Base-by-base conservation (phyloP, 768 basidiomycete species). In the Hortiboletus campestris region DNA sequence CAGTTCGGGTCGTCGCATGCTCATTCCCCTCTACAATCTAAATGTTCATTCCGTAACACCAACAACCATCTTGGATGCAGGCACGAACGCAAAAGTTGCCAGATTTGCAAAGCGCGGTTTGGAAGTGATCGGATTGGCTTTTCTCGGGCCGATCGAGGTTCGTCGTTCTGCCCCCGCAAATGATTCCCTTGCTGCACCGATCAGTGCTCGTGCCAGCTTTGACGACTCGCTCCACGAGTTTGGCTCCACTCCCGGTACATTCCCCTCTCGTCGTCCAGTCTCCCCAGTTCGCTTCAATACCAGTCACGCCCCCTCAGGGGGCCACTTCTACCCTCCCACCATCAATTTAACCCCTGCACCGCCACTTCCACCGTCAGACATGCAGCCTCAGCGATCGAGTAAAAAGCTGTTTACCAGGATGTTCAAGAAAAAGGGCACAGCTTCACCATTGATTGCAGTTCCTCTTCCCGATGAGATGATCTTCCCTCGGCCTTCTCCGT, bases 1-100 rank as follows among this genome's bases (percentile, higher is more conserved):
- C n/a, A 59, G 75, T 11, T 74, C 76, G 12, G 76, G 76, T 29
- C 78, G 88, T n/a, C 80, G 89, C 55, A 84, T 81, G 68, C 93
- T 94, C 66, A 85, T 93, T 53, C 91, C 92, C 0, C 75, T 94
- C 3, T 92, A 93, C 72, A 93, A 93, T 65, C 80, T 95, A 20
- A 86, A 88, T 55, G 91, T 91, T 1, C 92, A 95, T 69, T 88
- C 91, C 58, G 88, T 94, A 47, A 79, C 92, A 79, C 85, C 90
- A 13, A 94, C 93, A 63, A 83, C 84, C 35, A 86, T 94, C 52
- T 81, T 91, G 29, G 92, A 94, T 65, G 92, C 92, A 0, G 92
- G 92, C 38, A 94, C 91, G 0, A 91, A 93, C 55, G 87, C 88
- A 20, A 89, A 88, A 72, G 84, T 94, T 36, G 89, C 91, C 5